Percentiles rank a stretch among this genome's conserved stretches.
Evolutionary conservation across 225 moss, liverwort and hornwort species (phyloP).

Genomic region (Pseudoscleropodium purum): DNA sequence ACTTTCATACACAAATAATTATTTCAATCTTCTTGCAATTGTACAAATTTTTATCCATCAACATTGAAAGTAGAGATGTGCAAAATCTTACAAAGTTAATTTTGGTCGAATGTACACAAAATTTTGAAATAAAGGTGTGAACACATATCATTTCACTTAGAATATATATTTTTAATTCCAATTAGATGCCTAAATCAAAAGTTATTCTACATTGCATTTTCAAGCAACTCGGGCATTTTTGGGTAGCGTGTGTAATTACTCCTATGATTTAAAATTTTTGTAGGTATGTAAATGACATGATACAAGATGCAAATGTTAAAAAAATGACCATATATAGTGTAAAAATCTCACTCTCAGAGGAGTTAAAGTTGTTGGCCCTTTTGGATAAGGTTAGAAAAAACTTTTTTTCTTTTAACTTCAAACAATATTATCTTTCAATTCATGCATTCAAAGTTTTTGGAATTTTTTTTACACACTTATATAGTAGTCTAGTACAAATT

Average conservation of each 20-base stretch:
- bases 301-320: background rate
- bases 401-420: too few species aligned
- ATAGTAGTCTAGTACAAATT: too few species aligned
- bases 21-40: background rate
- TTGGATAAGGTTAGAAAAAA: too few species aligned
- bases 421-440: too few species aligned
- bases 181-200: rapidly evolving
- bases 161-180: background rate
- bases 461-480: too few species aligned
- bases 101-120: background rate
- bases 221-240: rapidly evolving
- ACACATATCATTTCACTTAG: background rate
- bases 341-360: too few species aligned
- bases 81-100: background rate
- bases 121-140: background rate
- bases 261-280: background rate
- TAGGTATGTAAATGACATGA: background rate
- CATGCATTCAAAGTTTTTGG: too few species aligned
- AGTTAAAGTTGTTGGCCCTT: too few species aligned
- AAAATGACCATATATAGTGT: background rate
- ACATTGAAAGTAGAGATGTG: background rate
- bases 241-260: background rate
- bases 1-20: background rate
- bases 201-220: background rate
- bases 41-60: background rate